phyloP scores from a whole-genome alignment of 2,329 filamentous ascomycete species.

The Botrytis fragariae region DNA sequence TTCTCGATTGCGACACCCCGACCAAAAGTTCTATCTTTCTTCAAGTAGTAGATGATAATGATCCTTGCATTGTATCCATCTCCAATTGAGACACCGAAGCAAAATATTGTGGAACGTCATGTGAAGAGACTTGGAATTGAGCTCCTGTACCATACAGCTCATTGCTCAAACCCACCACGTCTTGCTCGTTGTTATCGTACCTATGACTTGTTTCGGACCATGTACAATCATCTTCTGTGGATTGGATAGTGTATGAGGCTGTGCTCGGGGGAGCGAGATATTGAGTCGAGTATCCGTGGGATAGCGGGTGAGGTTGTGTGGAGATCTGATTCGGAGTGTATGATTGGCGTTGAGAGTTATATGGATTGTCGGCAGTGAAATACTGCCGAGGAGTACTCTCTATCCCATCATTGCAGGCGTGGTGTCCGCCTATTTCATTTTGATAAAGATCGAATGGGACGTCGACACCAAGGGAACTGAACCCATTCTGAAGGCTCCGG shows the following conservation, averaged over 20 bases:
- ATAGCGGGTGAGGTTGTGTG: background rate
- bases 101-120: background rate
- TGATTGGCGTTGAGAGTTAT: background rate
- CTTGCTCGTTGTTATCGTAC: background rate
- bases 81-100: constrained; percentile 6
- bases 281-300: background rate
- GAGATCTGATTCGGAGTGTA: background rate
- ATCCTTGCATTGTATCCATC: background rate
- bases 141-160: background rate
- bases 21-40: background rate
- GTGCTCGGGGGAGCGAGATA: background rate
- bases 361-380: background rate
- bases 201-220: background rate
- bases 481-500: background rate
- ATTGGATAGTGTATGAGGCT: background rate
- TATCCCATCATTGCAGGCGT: background rate
- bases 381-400: background rate
- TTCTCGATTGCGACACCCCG: background rate
- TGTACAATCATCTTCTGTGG: background rate
- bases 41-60: background rate
- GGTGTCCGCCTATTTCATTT: background rate
- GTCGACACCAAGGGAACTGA: constrained; percentile 14
- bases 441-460: constrained; percentile 10
- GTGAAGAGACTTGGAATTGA: background rate
- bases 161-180: too few species aligned